Base-by-base conservation (phyloP, 768 basidiomycete species). In the Tephrocybe sp. region DNA sequence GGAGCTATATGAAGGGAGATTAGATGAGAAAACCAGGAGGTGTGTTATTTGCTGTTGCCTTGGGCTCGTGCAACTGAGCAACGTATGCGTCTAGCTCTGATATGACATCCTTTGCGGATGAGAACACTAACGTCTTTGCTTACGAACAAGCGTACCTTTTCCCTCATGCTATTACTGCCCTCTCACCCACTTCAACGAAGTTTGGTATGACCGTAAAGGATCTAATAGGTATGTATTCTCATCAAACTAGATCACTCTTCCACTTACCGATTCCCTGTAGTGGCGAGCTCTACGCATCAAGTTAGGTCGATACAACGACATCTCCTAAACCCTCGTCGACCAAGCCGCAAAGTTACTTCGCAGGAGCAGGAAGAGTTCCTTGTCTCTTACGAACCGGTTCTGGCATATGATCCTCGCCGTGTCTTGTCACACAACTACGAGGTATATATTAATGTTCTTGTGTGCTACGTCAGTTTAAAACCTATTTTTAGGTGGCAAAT, bases 201-300 rank as follows among this genome's bases (percentile, higher is more conserved):
- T 92, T 86, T 54, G 95, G 96, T 0, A 91, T 98, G 53, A 81
- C 91, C 0, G 78, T 79, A 43, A 93, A 90, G 63, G 91, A 97
- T 60, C 69, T 98, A 22, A 84, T 98, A 41, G 79, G 95, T 94
- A 52, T 16, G 82, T 73, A 22, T 38, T 22, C 34, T n/a, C n/a
- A n/a, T n/a, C n/a, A n/a, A n/a, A n/a, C n/a, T n/a, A n/a, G n/a
- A n/a, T n/a, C n/a, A n/a, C n/a, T n/a, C n/a, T n/a, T n/a, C n/a
- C n/a, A n/a, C n/a, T n/a, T n/a, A n/a, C n/a, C n/a, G n/a, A n/a
- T n/a, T n/a, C n/a, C n/a, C n/a, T n/a, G n/a, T 38, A 97, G 95
- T 93, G 44, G 88, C 93, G 15, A 93, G 80, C 43, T 76, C 74
- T 49, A 84, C 82, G 54, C 70, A 84, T 54, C 87, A 89, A 58